Conservation (phyloP, 2,329 filamentous ascomycete genomes). For the Ceratocystis colombiana region DNA sequence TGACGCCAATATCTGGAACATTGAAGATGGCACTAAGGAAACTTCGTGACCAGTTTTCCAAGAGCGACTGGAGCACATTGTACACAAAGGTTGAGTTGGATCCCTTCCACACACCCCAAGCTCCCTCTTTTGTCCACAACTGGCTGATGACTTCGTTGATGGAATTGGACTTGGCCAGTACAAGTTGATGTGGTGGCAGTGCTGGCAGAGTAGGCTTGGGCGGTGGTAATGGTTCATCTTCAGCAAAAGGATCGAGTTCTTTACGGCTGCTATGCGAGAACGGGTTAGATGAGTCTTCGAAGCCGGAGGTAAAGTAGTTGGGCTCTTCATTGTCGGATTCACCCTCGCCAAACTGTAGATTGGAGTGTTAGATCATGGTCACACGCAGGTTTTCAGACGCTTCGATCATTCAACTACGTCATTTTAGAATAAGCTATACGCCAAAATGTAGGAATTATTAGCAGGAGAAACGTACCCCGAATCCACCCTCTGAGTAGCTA, state of each 20-base stretch:
- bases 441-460: neutral
- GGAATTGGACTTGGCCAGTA: conserved; percentile 65
- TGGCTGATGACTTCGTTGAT: conserved; percentile 78
- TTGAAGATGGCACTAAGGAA: conserved; percentile 85
- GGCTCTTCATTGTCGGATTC: conserved; percentile 68
- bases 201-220: conserved; percentile 29
- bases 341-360: conserved; percentile 22
- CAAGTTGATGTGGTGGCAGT: conserved; percentile 50
- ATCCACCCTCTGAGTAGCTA: conserved; percentile 20
- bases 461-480: conserved; percentile 21
- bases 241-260: conserved; percentile 24
- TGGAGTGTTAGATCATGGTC: neutral
- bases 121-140: conserved; percentile 79
- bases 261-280: conserved; percentile 20
- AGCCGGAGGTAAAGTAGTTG: conserved; percentile 68
- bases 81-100: conserved; percentile 91
- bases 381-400: no score
- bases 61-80: conserved; percentile 69
- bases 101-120: conserved; percentile 88
- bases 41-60: conserved; percentile 87
- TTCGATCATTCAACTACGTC: no score
- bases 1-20: conserved; percentile 70
- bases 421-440: neutral
- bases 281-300: conserved; percentile 43
- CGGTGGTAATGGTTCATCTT: conserved; percentile 21